Conservation (phyloP, 2,329 filamentous ascomycete species). For the Arthrocladium fulminans region DNA sequence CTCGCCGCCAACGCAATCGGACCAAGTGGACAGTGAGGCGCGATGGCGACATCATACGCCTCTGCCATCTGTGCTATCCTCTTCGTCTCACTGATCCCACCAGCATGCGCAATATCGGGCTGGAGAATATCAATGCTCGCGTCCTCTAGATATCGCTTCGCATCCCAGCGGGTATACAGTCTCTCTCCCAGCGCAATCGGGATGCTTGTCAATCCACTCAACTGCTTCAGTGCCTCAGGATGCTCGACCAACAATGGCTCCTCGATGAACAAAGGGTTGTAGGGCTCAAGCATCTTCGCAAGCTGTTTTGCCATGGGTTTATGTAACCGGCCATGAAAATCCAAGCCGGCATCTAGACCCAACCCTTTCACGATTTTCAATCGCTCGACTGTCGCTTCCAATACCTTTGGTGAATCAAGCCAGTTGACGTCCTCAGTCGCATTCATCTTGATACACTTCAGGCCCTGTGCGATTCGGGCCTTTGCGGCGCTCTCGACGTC, state of each 20-base stretch:
- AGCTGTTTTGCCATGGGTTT: constrained; percentile 69
- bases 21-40: constrained; percentile 62
- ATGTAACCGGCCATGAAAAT: constrained; percentile 69
- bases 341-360: constrained; percentile 63
- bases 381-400: constrained; percentile 57
- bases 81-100: constrained; percentile 60
- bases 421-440: constrained; percentile 62
- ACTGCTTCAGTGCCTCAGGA: constrained; percentile 51
- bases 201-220: constrained; percentile 46
- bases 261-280: constrained; percentile 62
- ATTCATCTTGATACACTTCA: constrained; percentile 58
- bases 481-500: constrained; percentile 56
- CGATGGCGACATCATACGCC: constrained; percentile 60
- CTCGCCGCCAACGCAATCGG: constrained; percentile 62
- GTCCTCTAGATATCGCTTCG: constrained; percentile 58
- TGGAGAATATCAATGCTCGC: constrained; percentile 60
- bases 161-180: constrained; percentile 61
- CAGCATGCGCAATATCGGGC: constrained; percentile 60
- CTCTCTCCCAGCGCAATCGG: constrained; percentile 64
- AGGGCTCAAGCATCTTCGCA: constrained; percentile 53
- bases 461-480: constrained; percentile 33
- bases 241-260: constrained; percentile 62
- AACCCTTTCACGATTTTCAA: constrained; percentile 60
- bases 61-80: constrained; percentile 61
- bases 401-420: constrained; percentile 60